Conservation (phyloP, 371 early-diverging fungal genomes). For the Mucor velutinosus region DNA sequence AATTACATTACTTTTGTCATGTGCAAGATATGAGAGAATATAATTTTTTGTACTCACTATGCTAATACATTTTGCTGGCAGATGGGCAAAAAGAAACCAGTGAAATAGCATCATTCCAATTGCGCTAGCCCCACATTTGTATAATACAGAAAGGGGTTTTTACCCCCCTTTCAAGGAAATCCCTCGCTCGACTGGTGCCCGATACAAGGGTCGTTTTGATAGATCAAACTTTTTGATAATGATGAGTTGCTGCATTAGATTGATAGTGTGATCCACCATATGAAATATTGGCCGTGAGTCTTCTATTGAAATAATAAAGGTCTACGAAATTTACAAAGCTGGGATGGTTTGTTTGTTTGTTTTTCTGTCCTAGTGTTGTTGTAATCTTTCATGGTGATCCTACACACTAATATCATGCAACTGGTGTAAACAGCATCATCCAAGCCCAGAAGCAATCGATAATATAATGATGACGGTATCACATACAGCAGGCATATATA, state of each 20-base stretch:
- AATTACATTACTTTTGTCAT: neutral
- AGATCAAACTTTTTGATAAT: neutral
- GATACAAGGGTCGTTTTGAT: neutral
- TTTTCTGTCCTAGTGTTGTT: neutral
- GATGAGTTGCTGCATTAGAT: neutral
- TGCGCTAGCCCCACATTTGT: neutral
- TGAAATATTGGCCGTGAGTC: neutral
- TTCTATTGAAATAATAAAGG: neutral
- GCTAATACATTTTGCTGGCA: neutral
- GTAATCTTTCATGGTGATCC: neutral
- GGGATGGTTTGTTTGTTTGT: neutral
- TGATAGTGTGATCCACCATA: neutral
- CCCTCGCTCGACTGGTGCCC: neutral
- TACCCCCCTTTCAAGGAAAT: neutral
- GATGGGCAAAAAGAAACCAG: neutral
- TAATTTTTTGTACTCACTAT: neutral
- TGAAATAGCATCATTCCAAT: neutral
- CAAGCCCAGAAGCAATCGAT: neutral
- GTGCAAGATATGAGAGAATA: neutral
- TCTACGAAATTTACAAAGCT: neutral
- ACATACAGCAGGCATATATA: neutral
- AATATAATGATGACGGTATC: neutral
- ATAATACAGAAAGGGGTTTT: neutral
- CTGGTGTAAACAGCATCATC: neutral
- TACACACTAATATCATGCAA: neutral